phyloP scores from a whole-genome alignment of 345 rosid genomes.

The Tarenaya hassleriana region DNA sequence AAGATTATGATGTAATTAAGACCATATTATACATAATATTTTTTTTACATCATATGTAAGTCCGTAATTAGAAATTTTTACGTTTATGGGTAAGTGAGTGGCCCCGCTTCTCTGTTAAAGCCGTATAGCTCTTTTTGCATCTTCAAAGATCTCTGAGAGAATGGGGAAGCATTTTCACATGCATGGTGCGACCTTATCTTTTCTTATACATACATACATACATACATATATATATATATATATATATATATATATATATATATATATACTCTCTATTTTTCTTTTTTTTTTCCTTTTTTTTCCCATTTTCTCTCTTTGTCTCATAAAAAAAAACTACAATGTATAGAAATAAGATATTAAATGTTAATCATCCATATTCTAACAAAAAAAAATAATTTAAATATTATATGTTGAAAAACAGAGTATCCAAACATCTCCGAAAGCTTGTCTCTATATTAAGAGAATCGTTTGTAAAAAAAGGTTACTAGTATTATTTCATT shows the following conservation, averaged over 20 bases:
- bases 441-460: too few relatives aligned
- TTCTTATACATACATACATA: not conserved
- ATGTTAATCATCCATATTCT: too few relatives aligned
- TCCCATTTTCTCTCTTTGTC: conserved; percentile 22
- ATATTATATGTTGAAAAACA: too few relatives aligned
- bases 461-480: too few relatives aligned
- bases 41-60: conserved; percentile 1
- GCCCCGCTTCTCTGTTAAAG: conserved; percentile 27
- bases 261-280: not conserved
- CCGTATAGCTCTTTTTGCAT: conserved; percentile 26
- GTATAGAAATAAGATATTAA: conserved; percentile 6
- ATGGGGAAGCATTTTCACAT: conserved; percentile 18
- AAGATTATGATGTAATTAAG: too few relatives aligned
- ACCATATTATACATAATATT: not conserved
- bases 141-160: conserved; percentile 16
- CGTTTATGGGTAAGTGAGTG: conserved; percentile 19
- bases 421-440: too few relatives aligned
- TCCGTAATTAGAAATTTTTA: not conserved
- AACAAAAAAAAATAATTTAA: too few relatives aligned
- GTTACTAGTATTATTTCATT: too few relatives aligned
- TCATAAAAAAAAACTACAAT: too few relatives aligned
- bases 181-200: conserved; percentile 29
- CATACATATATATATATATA: not conserved
- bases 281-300: not conserved
- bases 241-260: too few relatives aligned